Evolutionary conservation across 2,329 filamentous ascomycete species (phyloP).

Genomic region (Colletotrichum acutatum): DNA sequence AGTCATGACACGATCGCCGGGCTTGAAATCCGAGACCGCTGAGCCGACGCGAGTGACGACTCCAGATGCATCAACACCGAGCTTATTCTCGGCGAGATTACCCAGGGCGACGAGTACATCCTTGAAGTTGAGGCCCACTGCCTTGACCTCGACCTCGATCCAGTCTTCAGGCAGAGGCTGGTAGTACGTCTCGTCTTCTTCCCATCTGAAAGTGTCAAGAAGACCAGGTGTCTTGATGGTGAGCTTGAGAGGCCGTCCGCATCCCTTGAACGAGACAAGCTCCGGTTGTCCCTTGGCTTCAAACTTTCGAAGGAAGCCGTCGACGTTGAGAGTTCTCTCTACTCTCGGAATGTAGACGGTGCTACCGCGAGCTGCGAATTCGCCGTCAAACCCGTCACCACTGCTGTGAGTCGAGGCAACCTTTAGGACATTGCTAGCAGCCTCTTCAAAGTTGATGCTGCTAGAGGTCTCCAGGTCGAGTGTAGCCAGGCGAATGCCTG

Average conservation of each 20-base stretch:
- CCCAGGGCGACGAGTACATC: conserved; percentile 44
- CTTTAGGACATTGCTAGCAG: conserved; percentile 16
- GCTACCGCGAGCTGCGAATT: conserved; percentile 17
- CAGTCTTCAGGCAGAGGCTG: conserved; percentile 19
- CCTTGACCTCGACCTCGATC: conserved; percentile 42
- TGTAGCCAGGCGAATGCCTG: conserved; percentile 24
- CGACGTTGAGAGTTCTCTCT: conserved; percentile 10
- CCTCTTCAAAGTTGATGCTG: conserved; percentile 1
- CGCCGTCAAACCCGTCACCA: conserved; percentile 10
- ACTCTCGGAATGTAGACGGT: conserved; percentile 24
- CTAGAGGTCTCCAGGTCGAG: conserved; percentile 22
- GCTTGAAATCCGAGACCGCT: conserved; percentile 41
- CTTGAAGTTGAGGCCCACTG: conserved; percentile 42
- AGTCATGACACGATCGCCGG: conserved; percentile 44
- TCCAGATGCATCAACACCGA: conserved; percentile 48
- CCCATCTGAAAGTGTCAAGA: conserved; percentile 41
- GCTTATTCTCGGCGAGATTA: conserved; percentile 36
- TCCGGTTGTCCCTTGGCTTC: conserved; percentile 29
- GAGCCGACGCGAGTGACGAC: conserved; percentile 45
- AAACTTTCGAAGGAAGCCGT: conserved; percentile 14
- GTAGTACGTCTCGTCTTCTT: conserved; percentile 35
- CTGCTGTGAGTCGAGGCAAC: background rate
- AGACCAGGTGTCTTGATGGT: conserved; percentile 37
- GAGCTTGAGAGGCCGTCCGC: conserved; percentile 36
- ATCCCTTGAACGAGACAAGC: conserved; percentile 17